Evolutionary conservation across 345 rosid species (phyloP), one percentile per base, ranked within the genome.

Genomic region (Dovyalis caffra): DNA sequence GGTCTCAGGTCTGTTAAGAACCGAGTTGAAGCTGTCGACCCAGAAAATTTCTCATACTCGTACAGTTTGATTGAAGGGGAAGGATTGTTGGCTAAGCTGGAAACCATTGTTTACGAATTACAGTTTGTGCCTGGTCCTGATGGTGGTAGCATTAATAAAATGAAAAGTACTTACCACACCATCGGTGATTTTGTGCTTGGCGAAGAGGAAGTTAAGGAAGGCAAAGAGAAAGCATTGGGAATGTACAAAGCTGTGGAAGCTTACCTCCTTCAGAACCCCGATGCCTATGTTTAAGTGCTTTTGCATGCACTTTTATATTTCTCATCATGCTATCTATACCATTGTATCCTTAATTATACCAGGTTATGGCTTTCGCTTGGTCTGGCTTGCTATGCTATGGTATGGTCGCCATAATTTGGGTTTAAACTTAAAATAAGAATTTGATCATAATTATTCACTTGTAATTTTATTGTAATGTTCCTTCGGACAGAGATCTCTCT

Each of bases 11-110:
- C 2, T 37, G 49, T 79, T n/a, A 87, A 74, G 84, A 79, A 77
- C 72, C 29, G 78, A 43, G 53, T 83, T 0, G 87, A 85, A 1
- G 77, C 73, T 28, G 61, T 83, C 0, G 89, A 87, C 32, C 47
- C n/a, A 7, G 76, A 75, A 65, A 81, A 75, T 0, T 80, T 68
- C 26, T 37, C 68, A 1, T 80, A 77, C 76, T 76, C 75, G 45
- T 81, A 86, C 72, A 83, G 81, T 2, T 33, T 76, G 81, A 72
- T 79, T 6, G 89, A 88, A 74, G 84, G 79, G 0, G 83, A 76
- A 23, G 77, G 63, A 6, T 1, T 76, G 4, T 10, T 74, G 74
- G 82, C 78, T 1, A 79, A 76, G 15, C 34, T 79, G 0, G 85
- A 76, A n/a, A 81, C 70, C 40, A 71, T 81, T 3, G 56, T 74